Base-by-base conservation (phyloP, 1,139 yeast species). In the Saccharomyces hybrid region DNA sequence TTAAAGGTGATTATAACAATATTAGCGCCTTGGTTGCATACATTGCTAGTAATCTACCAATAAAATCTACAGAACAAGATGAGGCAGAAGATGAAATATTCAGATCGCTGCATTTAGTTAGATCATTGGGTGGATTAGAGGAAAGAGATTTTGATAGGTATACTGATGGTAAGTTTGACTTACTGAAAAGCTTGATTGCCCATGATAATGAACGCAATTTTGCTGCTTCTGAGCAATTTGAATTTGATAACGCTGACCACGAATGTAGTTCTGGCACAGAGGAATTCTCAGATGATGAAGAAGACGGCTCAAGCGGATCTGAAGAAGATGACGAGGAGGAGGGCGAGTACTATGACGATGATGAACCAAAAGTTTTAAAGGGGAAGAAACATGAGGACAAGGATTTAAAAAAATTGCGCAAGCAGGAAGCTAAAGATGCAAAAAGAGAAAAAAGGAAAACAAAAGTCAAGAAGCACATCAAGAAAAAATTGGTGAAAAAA, bases 81-180 rank as follows among this genome's bases (percentile, higher is more conserved):
- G 82, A 76, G 54, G 80, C 79, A 52, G 93, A 88, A 57, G 98
- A 93, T 69, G 96, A 88, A 54, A 83, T 93, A 8, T 95, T 93
- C 71, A 76, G 99, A 66, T 83, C 93, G 3, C 75, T 91, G 51
- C 96, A 93, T 71, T 79, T 95, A 64, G 93, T 93, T 11, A 80
- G 93, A 64, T 80, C 79, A 50, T 75, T 86, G 65, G 85, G 84
- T 61, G 82, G 84, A 59, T 72, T 86, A 58, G 93, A 86, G 58
- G 99, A 93, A 66, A 78, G 96, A 57, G 99, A 93, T 69, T 90
- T 89, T 60, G 85, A 84, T 54, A 84, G 85, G 63, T 88, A 90
- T 58, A 76, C 83, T 0, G 82, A 82, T 56, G 99, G 98, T 38
- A 85, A 88, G 60, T 87, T 88, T 26, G 88, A 84, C 58, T 84